A percentile compares a stretch with the other conserved stretches of the same genome.
Evolutionary conservation across 805 yeast species (phyloP).

Genomic region (Monosporozyma aerobia): DNA sequence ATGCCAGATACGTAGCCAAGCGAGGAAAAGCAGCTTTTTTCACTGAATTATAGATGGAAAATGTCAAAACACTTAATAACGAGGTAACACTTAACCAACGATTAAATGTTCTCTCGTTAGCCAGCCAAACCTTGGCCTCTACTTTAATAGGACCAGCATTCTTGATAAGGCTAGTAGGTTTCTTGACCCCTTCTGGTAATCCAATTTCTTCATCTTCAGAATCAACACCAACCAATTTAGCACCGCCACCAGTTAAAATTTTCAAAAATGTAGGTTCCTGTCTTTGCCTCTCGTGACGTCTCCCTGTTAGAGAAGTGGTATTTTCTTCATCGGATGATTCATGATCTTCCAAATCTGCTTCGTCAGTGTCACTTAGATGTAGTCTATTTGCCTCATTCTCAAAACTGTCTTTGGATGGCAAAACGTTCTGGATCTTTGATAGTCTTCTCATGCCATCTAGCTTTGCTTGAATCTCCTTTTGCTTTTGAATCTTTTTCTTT

Average conservation of each 20-base stretch:
- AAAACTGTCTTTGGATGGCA: neutral
- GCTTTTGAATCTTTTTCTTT: slow-evolving; percentile 41
- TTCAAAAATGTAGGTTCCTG: slow-evolving; percentile 29
- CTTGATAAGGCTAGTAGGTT: slow-evolving; percentile 70
- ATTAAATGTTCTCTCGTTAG: slow-evolving; percentile 94
- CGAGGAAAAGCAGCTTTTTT: slow-evolving; percentile 52
- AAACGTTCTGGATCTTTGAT: slow-evolving; percentile 14
- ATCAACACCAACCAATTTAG: slow-evolving; percentile 48
- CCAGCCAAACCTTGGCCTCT: slow-evolving; percentile 97
- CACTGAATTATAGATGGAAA: slow-evolving; percentile 72
- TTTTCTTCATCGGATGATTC: slow-evolving; percentile 43
- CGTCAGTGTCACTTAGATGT: neutral
- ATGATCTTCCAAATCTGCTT: slow-evolving; percentile 44
- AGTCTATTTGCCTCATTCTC: neutral
- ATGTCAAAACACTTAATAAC: slow-evolving; percentile 74
- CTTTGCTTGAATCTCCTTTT: slow-evolving; percentile 30
- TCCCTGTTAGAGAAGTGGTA: slow-evolving; percentile 2
- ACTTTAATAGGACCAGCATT: slow-evolving; percentile 88
- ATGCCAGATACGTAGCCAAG: slow-evolving; percentile 64
- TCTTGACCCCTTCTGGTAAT: slow-evolving; percentile 81
- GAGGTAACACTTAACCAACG: slow-evolving; percentile 91
- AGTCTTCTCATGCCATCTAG: slow-evolving; percentile 32
- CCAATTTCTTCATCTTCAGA: slow-evolving; percentile 82
- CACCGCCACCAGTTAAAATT: slow-evolving; percentile 33
- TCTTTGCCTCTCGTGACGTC: slow-evolving; percentile 16